A percentile compares a stretch with the other conserved stretches of the same genome.
phyloP scores from a whole-genome alignment of 352 stramenopile genomes.

The Halophytophthora batemanensis region DNA sequence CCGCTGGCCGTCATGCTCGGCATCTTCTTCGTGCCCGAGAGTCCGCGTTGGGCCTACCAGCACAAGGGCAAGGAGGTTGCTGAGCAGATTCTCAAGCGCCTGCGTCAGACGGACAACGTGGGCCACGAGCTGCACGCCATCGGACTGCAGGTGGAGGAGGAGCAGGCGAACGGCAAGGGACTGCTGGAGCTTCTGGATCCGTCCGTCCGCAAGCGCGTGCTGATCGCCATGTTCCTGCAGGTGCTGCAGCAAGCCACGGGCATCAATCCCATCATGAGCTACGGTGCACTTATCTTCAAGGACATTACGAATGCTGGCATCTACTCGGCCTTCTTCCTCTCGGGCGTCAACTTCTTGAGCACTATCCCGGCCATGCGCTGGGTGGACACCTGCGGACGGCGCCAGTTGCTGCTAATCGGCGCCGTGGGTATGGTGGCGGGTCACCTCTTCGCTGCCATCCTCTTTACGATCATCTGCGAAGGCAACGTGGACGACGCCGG shows the following conservation, averaged over 20 bases:
- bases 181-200: slow-evolving; percentile 25
- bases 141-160: slow-evolving; percentile 27
- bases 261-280: slow-evolving; percentile 32
- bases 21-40: slow-evolving; percentile 33
- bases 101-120: slow-evolving; percentile 28
- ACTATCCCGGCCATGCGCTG: slow-evolving; percentile 30
- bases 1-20: slow-evolving; percentile 28
- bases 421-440: slow-evolving; percentile 28
- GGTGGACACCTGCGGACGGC: slow-evolving; percentile 32
- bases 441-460: slow-evolving; percentile 24
- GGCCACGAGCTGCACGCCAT: slow-evolving; percentile 30
- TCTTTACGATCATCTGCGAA: slow-evolving; percentile 26
- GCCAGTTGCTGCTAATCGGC: slow-evolving; percentile 25
- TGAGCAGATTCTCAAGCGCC: slow-evolving; percentile 18
- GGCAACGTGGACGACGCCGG: slow-evolving; percentile 15
- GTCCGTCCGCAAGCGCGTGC: slow-evolving; percentile 18
- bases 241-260: slow-evolving; percentile 31
- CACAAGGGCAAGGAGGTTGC: slow-evolving; percentile 22
- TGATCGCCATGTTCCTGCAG: slow-evolving; percentile 26
- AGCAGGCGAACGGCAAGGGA: slow-evolving; percentile 2
- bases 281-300: slow-evolving; percentile 33
- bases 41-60: slow-evolving; percentile 31
- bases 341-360: slow-evolving; percentile 30
- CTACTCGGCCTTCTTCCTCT: slow-evolving; percentile 20
- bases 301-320: slow-evolving; percentile 22